These are phyloP conservation scores for Malus hybrid DNA, from an alignment of 331 rosid genomes.

Conservation along the genomic window DNA sequence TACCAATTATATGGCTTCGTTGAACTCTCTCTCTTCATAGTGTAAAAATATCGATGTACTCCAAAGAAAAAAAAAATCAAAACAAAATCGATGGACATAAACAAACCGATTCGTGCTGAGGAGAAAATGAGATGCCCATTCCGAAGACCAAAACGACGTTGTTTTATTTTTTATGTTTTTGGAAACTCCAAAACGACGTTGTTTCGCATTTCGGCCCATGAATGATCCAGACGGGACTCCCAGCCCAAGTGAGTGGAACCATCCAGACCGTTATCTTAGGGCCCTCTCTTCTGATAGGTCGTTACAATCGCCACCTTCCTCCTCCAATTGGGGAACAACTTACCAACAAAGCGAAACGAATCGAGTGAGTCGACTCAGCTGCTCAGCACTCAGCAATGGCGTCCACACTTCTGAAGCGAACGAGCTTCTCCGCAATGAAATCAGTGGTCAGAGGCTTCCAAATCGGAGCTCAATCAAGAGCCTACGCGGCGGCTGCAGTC, in stretches of 20 bases:
- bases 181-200: too few species aligned
- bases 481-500: slow-evolving; percentile 46
- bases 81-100: background rate
- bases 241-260: background rate
- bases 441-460: slow-evolving; percentile 26
- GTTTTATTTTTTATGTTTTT: too few species aligned
- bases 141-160: background rate
- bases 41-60: too few species aligned
- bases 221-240: background rate
- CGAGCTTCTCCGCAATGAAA: slow-evolving; percentile 25
- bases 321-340: background rate
- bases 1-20: too few species aligned
- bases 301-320: background rate
- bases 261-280: background rate
- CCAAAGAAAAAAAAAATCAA: too few species aligned
- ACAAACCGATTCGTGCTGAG: background rate
- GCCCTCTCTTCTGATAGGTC: background rate
- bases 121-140: too few species aligned
- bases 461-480: slow-evolving; percentile 31
- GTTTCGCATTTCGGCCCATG: background rate
- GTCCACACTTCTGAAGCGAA: slow-evolving; percentile 42
- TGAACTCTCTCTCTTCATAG: fast-evolving
- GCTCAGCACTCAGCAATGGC: slow-evolving; percentile 40
- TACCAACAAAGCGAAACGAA: background rate
- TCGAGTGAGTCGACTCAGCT: background rate